Conservation (phyloP, 2,329 filamentous ascomycete species). For the Dothidotthia symphoricarpi region DNA sequence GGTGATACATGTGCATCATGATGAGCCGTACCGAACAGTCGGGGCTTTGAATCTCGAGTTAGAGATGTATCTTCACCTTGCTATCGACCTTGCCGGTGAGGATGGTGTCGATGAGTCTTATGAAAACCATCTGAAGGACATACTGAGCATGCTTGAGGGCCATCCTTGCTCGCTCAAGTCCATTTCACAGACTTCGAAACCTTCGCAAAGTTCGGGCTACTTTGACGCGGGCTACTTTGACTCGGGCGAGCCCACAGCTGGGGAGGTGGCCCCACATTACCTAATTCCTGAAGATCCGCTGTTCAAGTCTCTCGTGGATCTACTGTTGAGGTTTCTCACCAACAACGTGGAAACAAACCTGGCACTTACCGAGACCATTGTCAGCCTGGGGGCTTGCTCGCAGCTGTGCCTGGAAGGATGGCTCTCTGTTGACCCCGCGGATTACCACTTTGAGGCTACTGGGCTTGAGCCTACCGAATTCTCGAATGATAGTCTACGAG, state of each 20-base stretch:
- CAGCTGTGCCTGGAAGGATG: conserved; percentile 87
- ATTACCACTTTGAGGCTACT: conserved; percentile 38
- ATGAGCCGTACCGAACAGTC: conserved; percentile 61
- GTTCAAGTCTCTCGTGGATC: conserved; percentile 51
- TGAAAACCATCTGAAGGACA: conserved; percentile 69
- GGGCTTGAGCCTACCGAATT: conserved; percentile 23
- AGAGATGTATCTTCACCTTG: conserved; percentile 67
- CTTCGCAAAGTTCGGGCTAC: conserved; percentile 52
- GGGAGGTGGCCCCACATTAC: conserved; percentile 61
- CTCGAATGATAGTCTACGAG: conserved; percentile 30
- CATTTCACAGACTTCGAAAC: conserved; percentile 62
- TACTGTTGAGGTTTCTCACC: conserved; percentile 77
- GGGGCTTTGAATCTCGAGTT: conserved; percentile 75
- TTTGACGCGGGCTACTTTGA: conserved; percentile 55
- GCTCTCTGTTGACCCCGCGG: conserved; percentile 69
- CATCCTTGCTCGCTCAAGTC: conserved; percentile 70
- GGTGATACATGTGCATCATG: conserved; percentile 58
- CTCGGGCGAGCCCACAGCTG: conserved; percentile 49
- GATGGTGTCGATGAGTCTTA: conserved; percentile 72
- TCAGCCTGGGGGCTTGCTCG: conserved; percentile 80
- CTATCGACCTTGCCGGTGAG: conserved; percentile 65
- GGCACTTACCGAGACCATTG: conserved; percentile 77
- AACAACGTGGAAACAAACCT: conserved; percentile 92
- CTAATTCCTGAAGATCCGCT: conserved; percentile 62
- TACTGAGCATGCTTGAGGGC: conserved; percentile 64